Evolutionary conservation across 805 yeast species (phyloP).

Genomic region (Candida arabinofermentans): DNA sequence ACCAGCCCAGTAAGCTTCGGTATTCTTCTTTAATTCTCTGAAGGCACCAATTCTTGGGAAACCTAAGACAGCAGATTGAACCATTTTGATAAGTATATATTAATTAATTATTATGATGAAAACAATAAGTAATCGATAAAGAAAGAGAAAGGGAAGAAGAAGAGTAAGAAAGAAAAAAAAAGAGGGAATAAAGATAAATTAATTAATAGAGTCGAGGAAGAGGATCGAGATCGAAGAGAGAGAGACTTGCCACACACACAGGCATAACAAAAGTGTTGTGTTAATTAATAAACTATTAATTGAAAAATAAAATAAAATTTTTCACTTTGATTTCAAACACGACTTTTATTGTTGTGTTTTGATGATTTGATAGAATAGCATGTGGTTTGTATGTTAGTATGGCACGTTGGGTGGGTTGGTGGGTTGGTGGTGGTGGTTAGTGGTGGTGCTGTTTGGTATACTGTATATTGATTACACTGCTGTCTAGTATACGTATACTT

Average conservation of each 20-base stretch:
- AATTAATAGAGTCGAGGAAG: neutral
- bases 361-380: too few relatives aligned
- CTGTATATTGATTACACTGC: too few relatives aligned
- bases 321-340: too few relatives aligned
- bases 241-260: neutral
- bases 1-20: slow-evolving; percentile 99
- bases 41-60: slow-evolving; percentile 99
- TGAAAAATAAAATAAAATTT: too few relatives aligned
- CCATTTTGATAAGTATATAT: slow-evolving; percentile 52
- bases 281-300: too few relatives aligned
- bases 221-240: neutral
- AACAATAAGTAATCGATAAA: neutral
- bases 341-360: too few relatives aligned
- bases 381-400: too few relatives aligned
- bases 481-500: too few relatives aligned
- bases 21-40: slow-evolving; percentile 98
- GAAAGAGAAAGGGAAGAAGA: neutral
- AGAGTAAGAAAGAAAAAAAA: neutral
- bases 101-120: neutral
- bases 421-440: too few relatives aligned
- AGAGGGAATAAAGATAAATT: neutral
- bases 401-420: too few relatives aligned
- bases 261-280: neutral
- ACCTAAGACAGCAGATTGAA: slow-evolving; percentile 95
- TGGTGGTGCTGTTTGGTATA: too few relatives aligned